A percentile compares a stretch with the other conserved stretches of the same genome.
phyloP scores from a whole-genome alignment of 1,284 basidiomycete species.

The Pulveroboletus sp. region DNA sequence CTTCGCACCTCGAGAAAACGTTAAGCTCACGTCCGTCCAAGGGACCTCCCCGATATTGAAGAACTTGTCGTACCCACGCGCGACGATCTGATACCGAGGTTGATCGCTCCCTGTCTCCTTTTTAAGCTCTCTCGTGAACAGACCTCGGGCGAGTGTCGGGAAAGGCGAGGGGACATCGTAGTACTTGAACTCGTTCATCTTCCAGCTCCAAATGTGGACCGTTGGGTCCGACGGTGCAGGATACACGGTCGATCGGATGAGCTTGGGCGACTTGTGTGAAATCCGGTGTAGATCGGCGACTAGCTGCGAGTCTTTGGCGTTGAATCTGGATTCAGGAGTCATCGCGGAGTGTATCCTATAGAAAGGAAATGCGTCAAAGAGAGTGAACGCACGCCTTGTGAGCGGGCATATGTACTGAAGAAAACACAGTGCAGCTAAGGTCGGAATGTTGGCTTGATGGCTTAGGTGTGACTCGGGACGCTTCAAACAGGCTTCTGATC shows the following conservation, averaged over 20 bases:
- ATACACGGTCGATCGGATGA: slow-evolving; percentile 59
- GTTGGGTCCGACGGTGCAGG: slow-evolving; percentile 53
- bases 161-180: slow-evolving; percentile 86
- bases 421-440: background rate
- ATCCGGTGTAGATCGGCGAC: slow-evolving; percentile 52
- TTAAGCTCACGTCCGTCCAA: slow-evolving; percentile 80
- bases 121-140: slow-evolving; percentile 65
- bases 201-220: slow-evolving; percentile 79
- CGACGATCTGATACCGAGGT: slow-evolving; percentile 72
- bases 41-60: slow-evolving; percentile 97
- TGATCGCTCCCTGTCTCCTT: slow-evolving; percentile 20
- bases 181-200: slow-evolving; percentile 95
- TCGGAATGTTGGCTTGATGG: slow-evolving; percentile 5
- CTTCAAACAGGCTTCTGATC: background rate
- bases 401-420: slow-evolving; percentile 17
- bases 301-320: slow-evolving; percentile 56
- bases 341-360: slow-evolving; percentile 6
- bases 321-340: slow-evolving; percentile 17
- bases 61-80: slow-evolving; percentile 97
- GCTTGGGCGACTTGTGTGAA: slow-evolving; percentile 55
- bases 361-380: slow-evolving; percentile 7
- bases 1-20: background rate
- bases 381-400: background rate
- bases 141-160: slow-evolving; percentile 85
- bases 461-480: background rate